Evolutionary conservation across 305 asterid genomes (phyloP).

Genomic region (Fraxinus angustifolia): DNA sequence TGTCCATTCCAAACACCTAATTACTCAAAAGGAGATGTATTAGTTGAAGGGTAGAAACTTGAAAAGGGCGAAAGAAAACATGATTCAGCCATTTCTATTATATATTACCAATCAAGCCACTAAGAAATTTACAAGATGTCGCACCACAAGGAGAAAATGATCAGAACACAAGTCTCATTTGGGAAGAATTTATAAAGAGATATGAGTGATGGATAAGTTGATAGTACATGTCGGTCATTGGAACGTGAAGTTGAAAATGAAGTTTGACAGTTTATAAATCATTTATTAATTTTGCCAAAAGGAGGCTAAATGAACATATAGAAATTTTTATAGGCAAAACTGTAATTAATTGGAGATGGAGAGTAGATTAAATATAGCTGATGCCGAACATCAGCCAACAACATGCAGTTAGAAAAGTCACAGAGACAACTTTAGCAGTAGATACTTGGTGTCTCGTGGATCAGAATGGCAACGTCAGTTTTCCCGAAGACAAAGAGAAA

Average conservation of each 20-base stretch:
- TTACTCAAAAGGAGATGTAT: background rate
- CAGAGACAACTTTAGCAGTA: background rate
- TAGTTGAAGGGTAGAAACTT: background rate
- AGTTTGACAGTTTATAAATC: background rate
- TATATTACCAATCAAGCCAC: background rate
- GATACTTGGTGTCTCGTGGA: background rate
- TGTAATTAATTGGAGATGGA: background rate
- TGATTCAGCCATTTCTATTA: background rate
- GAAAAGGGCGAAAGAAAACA: background rate
- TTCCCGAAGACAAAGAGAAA: background rate
- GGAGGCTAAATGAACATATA: background rate
- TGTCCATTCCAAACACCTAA: constrained; percentile 61
- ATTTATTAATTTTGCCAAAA: background rate
- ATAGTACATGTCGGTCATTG: background rate
- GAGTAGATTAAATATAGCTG: background rate
- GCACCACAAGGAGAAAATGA: background rate
- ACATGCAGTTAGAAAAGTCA: background rate
- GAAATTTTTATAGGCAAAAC: background rate
- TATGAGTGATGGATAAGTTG: background rate
- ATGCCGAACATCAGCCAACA: background rate
- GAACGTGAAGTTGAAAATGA: background rate
- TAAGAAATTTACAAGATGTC: background rate
- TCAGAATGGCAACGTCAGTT: background rate
- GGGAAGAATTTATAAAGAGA: background rate
- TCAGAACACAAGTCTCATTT: background rate